Evolutionary conservation across 1,284 basidiomycete genomes (phyloP).

Genomic region (Golubevia sp.): DNA sequence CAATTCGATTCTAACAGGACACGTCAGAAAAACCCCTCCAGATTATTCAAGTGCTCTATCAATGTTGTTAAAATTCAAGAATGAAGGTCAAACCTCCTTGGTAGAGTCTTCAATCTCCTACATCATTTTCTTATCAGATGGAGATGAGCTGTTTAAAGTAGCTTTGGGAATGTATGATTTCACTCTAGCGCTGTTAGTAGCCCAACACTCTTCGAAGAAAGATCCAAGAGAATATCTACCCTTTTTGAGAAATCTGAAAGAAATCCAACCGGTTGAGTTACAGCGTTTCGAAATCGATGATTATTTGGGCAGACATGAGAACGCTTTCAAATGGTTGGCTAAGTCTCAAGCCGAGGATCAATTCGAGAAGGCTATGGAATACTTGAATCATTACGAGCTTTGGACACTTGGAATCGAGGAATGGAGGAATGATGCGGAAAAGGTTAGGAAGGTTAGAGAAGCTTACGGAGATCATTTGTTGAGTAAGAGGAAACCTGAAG

Average conservation of each 20-base stretch:
- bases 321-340: slow-evolving; percentile 42
- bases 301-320: slow-evolving; percentile 36
- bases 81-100: slow-evolving; percentile 12
- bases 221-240: slow-evolving; percentile 59
- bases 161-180: slow-evolving; percentile 60
- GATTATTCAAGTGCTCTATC: slow-evolving; percentile 49
- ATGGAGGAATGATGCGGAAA: no score
- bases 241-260: slow-evolving; percentile 46
- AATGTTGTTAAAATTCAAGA: slow-evolving; percentile 36
- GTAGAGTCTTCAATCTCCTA: slow-evolving; percentile 56
- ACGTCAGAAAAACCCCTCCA: slow-evolving; percentile 47
- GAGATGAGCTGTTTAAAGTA: slow-evolving; percentile 53
- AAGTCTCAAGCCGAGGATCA: slow-evolving; percentile 18
- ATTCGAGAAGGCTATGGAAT: slow-evolving; percentile 29
- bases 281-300: slow-evolving; percentile 58
- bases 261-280: slow-evolving; percentile 34
- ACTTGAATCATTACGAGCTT: slow-evolving; percentile 43
- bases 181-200: slow-evolving; percentile 52
- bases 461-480: no score
- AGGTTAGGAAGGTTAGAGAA: no score
- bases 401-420: slow-evolving; percentile 1
- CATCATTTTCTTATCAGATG: slow-evolving; percentile 55
- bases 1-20: slow-evolving; percentile 46
- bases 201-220: slow-evolving; percentile 50
- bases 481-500: no score